phyloP scores from a whole-genome alignment of 2,329 filamentous ascomycete species.

The Rhynchosporium secalis region DNA sequence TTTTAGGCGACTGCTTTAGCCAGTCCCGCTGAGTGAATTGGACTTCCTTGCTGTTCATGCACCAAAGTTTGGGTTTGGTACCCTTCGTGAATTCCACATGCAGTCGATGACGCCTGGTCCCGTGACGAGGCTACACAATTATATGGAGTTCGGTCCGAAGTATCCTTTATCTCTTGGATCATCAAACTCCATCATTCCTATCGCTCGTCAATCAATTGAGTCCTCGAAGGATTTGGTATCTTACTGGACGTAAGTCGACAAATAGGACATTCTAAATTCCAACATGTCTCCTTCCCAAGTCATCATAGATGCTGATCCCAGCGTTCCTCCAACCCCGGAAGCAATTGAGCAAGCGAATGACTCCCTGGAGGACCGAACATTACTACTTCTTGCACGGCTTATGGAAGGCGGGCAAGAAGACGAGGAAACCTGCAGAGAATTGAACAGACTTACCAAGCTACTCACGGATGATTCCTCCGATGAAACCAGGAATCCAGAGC shows the following conservation, averaged over 20 bases:
- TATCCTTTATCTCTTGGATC: conserved; percentile 3
- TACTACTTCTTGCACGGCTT: conserved; percentile 72
- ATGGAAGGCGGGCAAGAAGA: conserved; percentile 91
- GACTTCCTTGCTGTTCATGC: conserved; percentile 10
- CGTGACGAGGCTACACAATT: conserved; percentile 19
- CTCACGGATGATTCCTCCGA: conserved; percentile 50
- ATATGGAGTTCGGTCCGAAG: not conserved
- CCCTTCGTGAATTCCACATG: conserved; percentile 13
- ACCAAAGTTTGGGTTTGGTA: too few species aligned
- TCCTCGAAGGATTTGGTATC: too few species aligned
- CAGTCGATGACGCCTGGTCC: conserved; percentile 25
- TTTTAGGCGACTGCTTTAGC: not conserved
- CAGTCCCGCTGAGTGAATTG: conserved; percentile 17
- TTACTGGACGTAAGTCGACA: too few species aligned
- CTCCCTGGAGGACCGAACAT: conserved; percentile 37
- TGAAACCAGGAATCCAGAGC: conserved; percentile 28
- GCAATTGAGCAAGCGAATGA: conserved; percentile 24
- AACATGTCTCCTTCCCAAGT: conserved; percentile 14
- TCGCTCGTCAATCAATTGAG: not conserved
- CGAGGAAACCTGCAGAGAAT: conserved; percentile 62
- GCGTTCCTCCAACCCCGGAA: conserved; percentile 24
- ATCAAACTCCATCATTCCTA: conserved; percentile 2
- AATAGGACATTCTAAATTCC: not conserved
- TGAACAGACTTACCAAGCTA: conserved; percentile 60
- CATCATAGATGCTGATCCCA: conserved; percentile 27